Percentiles rank a stretch among this genome's conserved stretches.
Conservation (phyloP, 1,284 basidiomycete genomes). For the Moesziomyces parantarcticus region DNA sequence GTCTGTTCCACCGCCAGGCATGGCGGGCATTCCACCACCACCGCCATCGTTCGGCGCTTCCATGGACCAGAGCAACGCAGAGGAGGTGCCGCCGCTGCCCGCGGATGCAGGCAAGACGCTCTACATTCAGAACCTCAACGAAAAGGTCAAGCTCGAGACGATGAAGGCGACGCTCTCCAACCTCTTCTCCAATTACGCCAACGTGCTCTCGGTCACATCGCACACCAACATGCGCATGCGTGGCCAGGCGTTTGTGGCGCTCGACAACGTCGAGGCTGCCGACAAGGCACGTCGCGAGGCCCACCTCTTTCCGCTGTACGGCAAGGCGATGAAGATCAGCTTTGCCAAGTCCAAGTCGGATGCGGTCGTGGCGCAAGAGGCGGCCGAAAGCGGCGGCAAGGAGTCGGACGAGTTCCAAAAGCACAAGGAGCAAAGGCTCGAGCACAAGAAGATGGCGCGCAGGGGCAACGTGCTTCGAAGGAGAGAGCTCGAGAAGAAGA, state of each 20-base stretch:
- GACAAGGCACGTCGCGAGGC: conserved; percentile 91
- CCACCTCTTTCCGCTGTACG: conserved; percentile 91
- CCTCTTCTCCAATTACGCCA: conserved; percentile 92
- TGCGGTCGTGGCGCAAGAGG: conserved; percentile 75
- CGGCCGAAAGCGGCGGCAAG: conserved; percentile 18
- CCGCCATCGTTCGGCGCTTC: conserved; percentile 24
- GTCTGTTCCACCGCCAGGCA: background rate
- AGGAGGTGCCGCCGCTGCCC: conserved; percentile 31
- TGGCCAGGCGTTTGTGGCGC: conserved; percentile 96
- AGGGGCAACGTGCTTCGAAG: conserved; percentile 48
- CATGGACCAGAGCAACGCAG: conserved; percentile 19
- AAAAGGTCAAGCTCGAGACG: conserved; percentile 87
- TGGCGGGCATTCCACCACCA: conserved; percentile 2
- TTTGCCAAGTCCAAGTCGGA: conserved; percentile 91
- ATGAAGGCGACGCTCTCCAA: conserved; percentile 87
- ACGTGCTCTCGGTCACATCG: conserved; percentile 89
- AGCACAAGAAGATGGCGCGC: conserved; percentile 53
- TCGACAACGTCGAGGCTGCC: conserved; percentile 82
- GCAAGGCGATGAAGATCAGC: conserved; percentile 86
- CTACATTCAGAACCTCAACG: conserved; percentile 97
- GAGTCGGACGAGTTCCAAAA: conserved; percentile 39
- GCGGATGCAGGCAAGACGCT: conserved; percentile 76
- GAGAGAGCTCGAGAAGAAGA: conserved; percentile 51
- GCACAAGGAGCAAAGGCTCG: conserved; percentile 73
- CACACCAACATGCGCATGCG: conserved; percentile 95